A percentile compares a stretch with the other conserved stretches of the same genome.
Evolutionary conservation across 768 basidiomycete species (phyloP).

Genomic region (Lepiota venenata): DNA sequence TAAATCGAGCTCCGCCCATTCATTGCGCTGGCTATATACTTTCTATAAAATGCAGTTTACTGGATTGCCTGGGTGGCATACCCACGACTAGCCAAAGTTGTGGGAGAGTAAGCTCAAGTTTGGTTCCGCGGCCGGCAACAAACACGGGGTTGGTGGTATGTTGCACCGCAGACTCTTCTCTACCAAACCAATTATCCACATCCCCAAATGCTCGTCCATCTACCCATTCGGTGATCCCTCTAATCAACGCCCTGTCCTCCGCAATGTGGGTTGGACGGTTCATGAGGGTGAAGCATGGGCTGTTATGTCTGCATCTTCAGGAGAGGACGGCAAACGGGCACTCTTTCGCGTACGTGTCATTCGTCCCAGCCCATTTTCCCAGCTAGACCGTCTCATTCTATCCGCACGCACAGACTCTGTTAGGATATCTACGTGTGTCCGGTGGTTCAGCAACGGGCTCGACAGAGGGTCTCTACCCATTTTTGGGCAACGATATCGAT

Average conservation of each 20-base stretch:
- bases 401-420: slow-evolving; percentile 45
- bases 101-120: too few species aligned
- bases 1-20: too few species aligned
- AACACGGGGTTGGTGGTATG: too few species aligned
- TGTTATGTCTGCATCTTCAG: slow-evolving; percentile 58
- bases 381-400: not conserved
- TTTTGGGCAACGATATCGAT: slow-evolving; percentile 38
- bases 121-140: too few species aligned
- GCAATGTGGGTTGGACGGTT: slow-evolving; percentile 55
- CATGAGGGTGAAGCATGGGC: slow-evolving; percentile 71
- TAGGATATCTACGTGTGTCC: slow-evolving; percentile 67
- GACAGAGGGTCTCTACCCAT: slow-evolving; percentile 77
- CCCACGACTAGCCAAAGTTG: too few species aligned
- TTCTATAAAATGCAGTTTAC: too few species aligned
- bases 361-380: not conserved
- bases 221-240: slow-evolving; percentile 57
- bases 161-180: slow-evolving; percentile 5
- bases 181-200: slow-evolving; percentile 27
- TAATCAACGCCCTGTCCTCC: slow-evolving; percentile 43
- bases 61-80: too few species aligned
- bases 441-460: slow-evolving; percentile 47
- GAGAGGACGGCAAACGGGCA: slow-evolving; percentile 43
- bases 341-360: slow-evolving; percentile 68
- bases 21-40: too few species aligned
- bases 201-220: slow-evolving; percentile 44